Evolutionary conservation across 1,139 yeast species (phyloP).

Genomic region (Magnusiomyces magnusii): DNA sequence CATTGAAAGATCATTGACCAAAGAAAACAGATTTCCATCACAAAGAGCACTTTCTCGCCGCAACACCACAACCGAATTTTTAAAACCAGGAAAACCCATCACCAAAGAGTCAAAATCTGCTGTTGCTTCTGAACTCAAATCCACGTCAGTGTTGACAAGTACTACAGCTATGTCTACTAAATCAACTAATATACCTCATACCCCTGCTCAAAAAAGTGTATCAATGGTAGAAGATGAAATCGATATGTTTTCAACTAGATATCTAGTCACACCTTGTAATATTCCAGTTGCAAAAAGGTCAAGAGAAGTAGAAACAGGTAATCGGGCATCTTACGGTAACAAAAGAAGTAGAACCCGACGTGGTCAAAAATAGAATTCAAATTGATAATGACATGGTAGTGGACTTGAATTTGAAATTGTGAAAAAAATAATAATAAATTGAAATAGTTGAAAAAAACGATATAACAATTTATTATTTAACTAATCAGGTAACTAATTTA

Average conservation of each 20-base stretch:
- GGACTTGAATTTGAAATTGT: too few species aligned
- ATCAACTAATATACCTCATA: not conserved
- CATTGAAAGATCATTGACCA: constrained; percentile 5
- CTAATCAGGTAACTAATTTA: too few species aligned
- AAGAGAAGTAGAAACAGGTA: not conserved
- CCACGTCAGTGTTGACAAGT: not conserved
- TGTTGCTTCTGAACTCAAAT: not conserved
- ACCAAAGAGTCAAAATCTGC: constrained; percentile 3
- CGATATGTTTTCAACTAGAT: not conserved
- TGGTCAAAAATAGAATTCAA: not conserved
- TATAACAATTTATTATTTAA: too few species aligned
- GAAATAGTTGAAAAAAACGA: too few species aligned
- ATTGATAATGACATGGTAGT: too few species aligned
- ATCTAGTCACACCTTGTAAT: constrained; percentile 1
- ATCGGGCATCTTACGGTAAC: not conserved
- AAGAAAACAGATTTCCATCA: not conserved
- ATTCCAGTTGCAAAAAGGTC: not conserved
- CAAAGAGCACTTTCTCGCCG: not conserved
- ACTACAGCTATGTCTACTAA: too few species aligned
- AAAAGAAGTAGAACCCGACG: not conserved
- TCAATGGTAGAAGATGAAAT: not conserved
- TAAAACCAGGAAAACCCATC: constrained; percentile 5
- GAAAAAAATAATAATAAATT: too few species aligned
- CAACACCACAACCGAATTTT: not conserved
- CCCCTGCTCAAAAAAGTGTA: not conserved